Base-by-base conservation (phyloP, 2,329 filamentous ascomycete species). In the Cytospora paraplurivora region DNA sequence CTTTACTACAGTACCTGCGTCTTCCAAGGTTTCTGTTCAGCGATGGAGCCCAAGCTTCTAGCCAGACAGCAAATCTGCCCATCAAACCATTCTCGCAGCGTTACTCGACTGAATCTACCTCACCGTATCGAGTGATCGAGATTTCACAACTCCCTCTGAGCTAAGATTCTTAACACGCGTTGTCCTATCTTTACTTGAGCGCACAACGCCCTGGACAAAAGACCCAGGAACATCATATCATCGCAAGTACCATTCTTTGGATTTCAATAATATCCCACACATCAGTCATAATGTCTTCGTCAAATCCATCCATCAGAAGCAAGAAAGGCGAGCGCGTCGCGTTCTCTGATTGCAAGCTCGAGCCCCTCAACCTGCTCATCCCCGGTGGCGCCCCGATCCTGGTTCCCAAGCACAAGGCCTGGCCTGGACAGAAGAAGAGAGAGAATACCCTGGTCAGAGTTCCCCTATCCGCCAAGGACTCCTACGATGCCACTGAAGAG, bases 331-430 rank as follows among this genome's bases (percentile, higher is more conserved):
- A 41, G 8, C 64, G 64, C 27, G 21, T 62, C 37, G 35, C 59
- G 10, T 21, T 62, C 4, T 56, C 41, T 3, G 62, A 66, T 41
- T 65, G 62, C 49, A 52, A 60, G 34, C 27, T 66, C 13, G 52
- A 66, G 54, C 62, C 62, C 12, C 62, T 64, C 37, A 66, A 66
- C 34, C 33, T 66, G 6, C 35, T 66, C 34, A 55, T 66, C 37
- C 64, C 64, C 32, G 64, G 64, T 6, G 34, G 50, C 37, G 58
- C 56, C 7, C 65, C 65, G 2, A 41, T 66, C 55, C 21, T 66
- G 21, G 62, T 66, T 3, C 65, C 65, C 37, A 66, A 62, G 7
- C 15, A 59, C 19, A 52, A 47, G n/a, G 19, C 59, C 13, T 65
- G 63, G 63, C 59, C 59, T 35, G 53, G 47, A 17, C 33, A 19